Conservation (phyloP, 1,284 basidiomycete species). For the Athelia psychrophila region DNA sequence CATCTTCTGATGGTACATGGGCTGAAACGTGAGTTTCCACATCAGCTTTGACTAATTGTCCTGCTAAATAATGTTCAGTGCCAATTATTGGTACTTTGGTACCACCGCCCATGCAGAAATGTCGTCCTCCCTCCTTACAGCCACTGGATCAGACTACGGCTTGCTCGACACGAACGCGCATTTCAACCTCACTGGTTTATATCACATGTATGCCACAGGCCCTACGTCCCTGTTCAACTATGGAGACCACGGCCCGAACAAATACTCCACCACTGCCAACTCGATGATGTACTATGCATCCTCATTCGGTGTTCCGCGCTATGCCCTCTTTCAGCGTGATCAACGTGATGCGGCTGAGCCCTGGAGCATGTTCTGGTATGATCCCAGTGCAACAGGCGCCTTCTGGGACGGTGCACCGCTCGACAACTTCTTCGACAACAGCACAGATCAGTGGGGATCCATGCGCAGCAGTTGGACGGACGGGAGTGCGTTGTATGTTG, state of each 20-base stretch:
- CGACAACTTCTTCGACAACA: constrained; percentile 79
- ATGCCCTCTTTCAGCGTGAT: constrained; percentile 91
- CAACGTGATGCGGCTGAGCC: constrained; percentile 90
- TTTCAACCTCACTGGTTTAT: constrained; percentile 77
- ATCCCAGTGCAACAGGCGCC: constrained; percentile 78
- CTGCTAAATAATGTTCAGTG: constrained; percentile 11
- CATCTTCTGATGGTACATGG: constrained; percentile 87
- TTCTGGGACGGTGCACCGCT: constrained; percentile 89
- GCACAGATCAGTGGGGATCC: constrained; percentile 79
- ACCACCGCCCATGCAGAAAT: constrained; percentile 94
- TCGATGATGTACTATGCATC: constrained; percentile 70
- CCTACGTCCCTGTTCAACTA: constrained; percentile 89
- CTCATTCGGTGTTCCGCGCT: constrained; percentile 68
- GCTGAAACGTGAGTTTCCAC: constrained; percentile 62
- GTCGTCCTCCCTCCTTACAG: constrained; percentile 78
- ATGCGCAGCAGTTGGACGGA: constrained; percentile 96
- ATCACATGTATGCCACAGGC: constrained; percentile 90
- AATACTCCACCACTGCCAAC: constrained; percentile 84
- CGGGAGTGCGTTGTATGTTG: constrained; percentile 79
- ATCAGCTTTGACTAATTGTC: no score
- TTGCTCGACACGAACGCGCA: constrained; percentile 70
- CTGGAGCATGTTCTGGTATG: constrained; percentile 98
- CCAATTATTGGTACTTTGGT: constrained; percentile 97
- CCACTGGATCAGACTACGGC: constrained; percentile 83
- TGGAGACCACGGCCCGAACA: constrained; percentile 96